Evolutionary conservation across 306 rosid species (phyloP), one percentile per base, ranked within the genome.

Genomic region (Glycine latifolia): DNA sequence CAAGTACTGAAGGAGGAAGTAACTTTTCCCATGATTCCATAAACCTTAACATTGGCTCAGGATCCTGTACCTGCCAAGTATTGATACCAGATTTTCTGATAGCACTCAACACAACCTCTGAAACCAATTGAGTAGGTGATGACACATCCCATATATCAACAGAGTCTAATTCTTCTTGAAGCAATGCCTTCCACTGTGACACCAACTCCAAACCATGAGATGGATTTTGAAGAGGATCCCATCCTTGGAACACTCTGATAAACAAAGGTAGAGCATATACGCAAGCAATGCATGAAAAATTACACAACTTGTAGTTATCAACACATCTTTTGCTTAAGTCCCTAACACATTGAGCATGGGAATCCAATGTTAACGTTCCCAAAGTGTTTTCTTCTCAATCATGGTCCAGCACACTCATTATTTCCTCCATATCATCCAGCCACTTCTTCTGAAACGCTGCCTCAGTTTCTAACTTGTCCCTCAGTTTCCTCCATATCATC

Each of bases 41-140:
- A 82, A 95, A 91, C 60, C 86, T 72, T 17, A 95, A 88, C 98
- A 95, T 93, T 8, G 97, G 97, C 70, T 95, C 98, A 17, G 98
- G 99, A 86, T 93, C 98, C 76, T 94, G 88, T 4, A 98, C 90
- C 79, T 89, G 93, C 99, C 99, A 91, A 26, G 96, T 89, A 86
- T 95, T 93, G 46, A 91, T 70, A 41, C 93, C 97, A 81, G 94
- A 88, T 77, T 90, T 92, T 85, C 96, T 90, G 37, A 92, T 89
- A 20, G 97, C 98, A 10, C 97, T 97, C 60, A 93, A 89, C 49
- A 95, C 93, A 71, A 95, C 97, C 86, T 93, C 99, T 6, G 91
- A 91, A 81, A 90, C 86, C 88, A 95, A 83, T 65, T 89, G 97
- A 14, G 95, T 73, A 83, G 92, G 93, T 7, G 92, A 85, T 41